A percentile compares a stretch with the other conserved stretches of the same genome.
phyloP scores from a whole-genome alignment of 1,284 basidiomycete genomes.

The Ceratobasidium sp. region DNA sequence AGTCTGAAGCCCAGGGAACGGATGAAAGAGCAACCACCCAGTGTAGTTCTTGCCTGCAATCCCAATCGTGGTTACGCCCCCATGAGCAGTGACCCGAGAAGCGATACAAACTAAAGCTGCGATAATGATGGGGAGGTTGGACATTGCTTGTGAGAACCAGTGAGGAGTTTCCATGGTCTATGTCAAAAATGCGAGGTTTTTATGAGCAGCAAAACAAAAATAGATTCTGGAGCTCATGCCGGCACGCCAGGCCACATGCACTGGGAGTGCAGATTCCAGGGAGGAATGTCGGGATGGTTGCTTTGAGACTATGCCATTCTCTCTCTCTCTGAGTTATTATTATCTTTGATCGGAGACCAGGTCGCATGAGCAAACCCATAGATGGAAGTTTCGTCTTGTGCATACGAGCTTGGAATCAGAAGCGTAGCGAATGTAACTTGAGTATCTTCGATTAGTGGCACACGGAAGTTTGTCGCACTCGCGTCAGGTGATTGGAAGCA shows the following conservation, averaged over 20 bases:
- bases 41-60: conserved; percentile 10
- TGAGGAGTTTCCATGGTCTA: background rate
- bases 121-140: background rate
- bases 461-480: background rate
- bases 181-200: background rate
- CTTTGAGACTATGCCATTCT: background rate
- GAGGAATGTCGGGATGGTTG: conserved; percentile 30
- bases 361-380: background rate
- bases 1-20: background rate
- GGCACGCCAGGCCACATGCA: background rate
- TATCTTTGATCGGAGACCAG: background rate
- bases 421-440: background rate
- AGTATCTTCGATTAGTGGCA: background rate
- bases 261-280: background rate
- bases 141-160: too few relatives aligned
- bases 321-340: background rate
- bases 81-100: conserved; percentile 10
- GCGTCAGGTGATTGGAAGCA: too few relatives aligned
- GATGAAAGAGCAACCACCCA: background rate
- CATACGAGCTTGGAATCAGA: too few relatives aligned
- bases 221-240: background rate
- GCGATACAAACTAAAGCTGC: background rate
- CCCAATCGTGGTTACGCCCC: conserved; percentile 5
- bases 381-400: too few relatives aligned
- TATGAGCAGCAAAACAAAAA: too few relatives aligned